Evolutionary conservation across 2,329 filamentous ascomycete species (phyloP).

Genomic region (Thermomyces lanuginosus): DNA sequence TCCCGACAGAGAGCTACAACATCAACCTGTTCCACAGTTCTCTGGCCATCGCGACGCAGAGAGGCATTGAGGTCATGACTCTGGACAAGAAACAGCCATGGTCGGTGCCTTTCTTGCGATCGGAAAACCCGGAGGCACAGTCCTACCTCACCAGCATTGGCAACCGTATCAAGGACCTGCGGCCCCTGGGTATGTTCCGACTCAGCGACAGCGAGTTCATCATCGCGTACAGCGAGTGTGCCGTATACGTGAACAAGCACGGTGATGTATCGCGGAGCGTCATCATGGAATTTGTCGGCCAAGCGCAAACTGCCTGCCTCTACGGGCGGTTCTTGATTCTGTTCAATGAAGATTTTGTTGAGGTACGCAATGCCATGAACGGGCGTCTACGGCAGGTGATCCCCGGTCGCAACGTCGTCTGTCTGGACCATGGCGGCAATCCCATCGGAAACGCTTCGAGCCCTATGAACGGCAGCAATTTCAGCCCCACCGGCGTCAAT

Average conservation of each 20-base stretch:
- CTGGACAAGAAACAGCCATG: conserved; percentile 94
- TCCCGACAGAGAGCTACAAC: conserved; percentile 84
- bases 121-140: conserved; percentile 42
- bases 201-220: conserved; percentile 85
- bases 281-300: conserved; percentile 98
- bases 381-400: conserved; percentile 88
- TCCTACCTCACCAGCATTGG: conserved; percentile 68
- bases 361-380: conserved; percentile 93
- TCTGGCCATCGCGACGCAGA: conserved; percentile 76
- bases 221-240: conserved; percentile 86
- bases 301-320: conserved; percentile 70
- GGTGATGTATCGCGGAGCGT: conserved; percentile 86
- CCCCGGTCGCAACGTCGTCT: conserved; percentile 72
- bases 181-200: conserved; percentile 89
- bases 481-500: conserved; percentile 21
- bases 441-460: conserved; percentile 22
- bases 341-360: conserved; percentile 92
- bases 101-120: conserved; percentile 67
- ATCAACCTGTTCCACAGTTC: conserved; percentile 94
- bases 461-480: conserved; percentile 27
- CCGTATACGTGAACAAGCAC: conserved; percentile 95
- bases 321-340: conserved; percentile 83
- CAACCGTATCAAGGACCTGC: conserved; percentile 62
- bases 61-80: conserved; percentile 89
- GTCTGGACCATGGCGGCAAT: conserved; percentile 61